Conservation (phyloP, 441 rosid species). For the Francoa sonchifolia region DNA sequence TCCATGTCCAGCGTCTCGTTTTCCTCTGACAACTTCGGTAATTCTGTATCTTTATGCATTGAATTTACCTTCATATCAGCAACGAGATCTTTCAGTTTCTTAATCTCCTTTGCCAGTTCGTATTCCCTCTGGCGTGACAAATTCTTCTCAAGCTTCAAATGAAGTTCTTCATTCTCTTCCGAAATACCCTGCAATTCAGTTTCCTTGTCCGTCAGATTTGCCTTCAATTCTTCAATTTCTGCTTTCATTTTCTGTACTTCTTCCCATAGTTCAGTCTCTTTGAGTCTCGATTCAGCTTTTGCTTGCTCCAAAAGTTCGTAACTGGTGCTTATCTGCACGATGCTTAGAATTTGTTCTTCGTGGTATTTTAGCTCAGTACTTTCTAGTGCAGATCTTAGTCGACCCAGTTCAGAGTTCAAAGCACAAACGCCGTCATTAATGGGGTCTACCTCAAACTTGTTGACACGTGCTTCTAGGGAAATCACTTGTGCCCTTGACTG, state of each 20-base stretch:
- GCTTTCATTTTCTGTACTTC: slow-evolving; percentile 37
- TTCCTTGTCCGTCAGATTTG: slow-evolving; percentile 54
- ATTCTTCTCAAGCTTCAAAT: slow-evolving; percentile 29
- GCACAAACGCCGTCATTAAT: slow-evolving; percentile 12
- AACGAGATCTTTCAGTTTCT: slow-evolving; percentile 28
- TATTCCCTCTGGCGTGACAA: slow-evolving; percentile 19
- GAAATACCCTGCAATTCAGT: slow-evolving; percentile 39
- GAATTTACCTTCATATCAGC: slow-evolving; percentile 37
- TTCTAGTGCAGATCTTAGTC: slow-evolving; percentile 43
- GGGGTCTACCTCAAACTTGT: slow-evolving; percentile 6
- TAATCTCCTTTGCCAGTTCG: slow-evolving; percentile 22
- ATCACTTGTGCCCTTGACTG: slow-evolving; percentile 14
- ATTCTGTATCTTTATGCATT: slow-evolving; percentile 63
- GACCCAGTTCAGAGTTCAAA: slow-evolving; percentile 46
- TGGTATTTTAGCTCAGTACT: slow-evolving; percentile 34
- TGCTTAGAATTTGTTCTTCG: slow-evolving; percentile 31
- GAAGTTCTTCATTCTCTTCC: slow-evolving; percentile 45
- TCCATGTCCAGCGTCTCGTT: slow-evolving; percentile 38
- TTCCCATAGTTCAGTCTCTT: slow-evolving; percentile 56
- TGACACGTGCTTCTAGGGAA: slow-evolving; percentile 8
- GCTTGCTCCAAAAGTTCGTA: slow-evolving; percentile 33
- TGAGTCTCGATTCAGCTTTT: slow-evolving; percentile 28
- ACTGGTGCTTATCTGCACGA: slow-evolving; percentile 26
- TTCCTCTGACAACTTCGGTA: slow-evolving; percentile 50
- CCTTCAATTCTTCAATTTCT: slow-evolving; percentile 50